phyloP scores from a whole-genome alignment of 768 basidiomycete genomes.

The Leccinellum albellum region DNA sequence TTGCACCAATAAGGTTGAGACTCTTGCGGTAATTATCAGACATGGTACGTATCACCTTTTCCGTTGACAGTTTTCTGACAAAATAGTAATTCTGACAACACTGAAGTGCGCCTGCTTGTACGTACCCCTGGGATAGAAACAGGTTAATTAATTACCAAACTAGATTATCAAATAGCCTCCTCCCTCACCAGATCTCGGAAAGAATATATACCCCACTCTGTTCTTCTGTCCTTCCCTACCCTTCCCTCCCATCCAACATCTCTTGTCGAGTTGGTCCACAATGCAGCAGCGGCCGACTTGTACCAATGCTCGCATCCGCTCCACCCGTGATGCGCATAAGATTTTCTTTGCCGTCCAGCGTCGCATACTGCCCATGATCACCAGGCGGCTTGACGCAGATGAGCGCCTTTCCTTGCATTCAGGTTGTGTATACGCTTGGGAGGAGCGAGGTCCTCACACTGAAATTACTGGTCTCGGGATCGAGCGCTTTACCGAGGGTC shows the following conservation, averaged over 20 bases:
- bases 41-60: conserved; percentile 14
- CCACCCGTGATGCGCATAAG: conserved; percentile 73
- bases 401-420: conserved; percentile 56
- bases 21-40: conserved; percentile 25
- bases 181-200: conserved; percentile 30
- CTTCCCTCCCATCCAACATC: conserved; percentile 11
- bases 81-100: conserved; percentile 21
- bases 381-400: conserved; percentile 72
- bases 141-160: conserved; percentile 38
- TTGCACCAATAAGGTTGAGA: conserved; percentile 36
- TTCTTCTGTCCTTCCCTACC: conserved; percentile 14
- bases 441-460: conserved; percentile 68
- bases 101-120: conserved; percentile 7
- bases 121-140: conserved; percentile 23
- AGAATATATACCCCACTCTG: conserved; percentile 30
- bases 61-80: conserved; percentile 26
- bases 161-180: conserved; percentile 27
- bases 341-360: conserved; percentile 71
- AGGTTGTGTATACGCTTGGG: conserved; percentile 57
- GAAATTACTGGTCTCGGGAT: conserved; percentile 79
- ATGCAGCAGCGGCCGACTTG: conserved; percentile 72
- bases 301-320: conserved; percentile 68
- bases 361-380: conserved; percentile 66
- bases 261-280: conserved; percentile 1
- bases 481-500: conserved; percentile 82